Conservation (phyloP, 78 protist genomes). For the Anaeramoeba flamelloides region DNA sequence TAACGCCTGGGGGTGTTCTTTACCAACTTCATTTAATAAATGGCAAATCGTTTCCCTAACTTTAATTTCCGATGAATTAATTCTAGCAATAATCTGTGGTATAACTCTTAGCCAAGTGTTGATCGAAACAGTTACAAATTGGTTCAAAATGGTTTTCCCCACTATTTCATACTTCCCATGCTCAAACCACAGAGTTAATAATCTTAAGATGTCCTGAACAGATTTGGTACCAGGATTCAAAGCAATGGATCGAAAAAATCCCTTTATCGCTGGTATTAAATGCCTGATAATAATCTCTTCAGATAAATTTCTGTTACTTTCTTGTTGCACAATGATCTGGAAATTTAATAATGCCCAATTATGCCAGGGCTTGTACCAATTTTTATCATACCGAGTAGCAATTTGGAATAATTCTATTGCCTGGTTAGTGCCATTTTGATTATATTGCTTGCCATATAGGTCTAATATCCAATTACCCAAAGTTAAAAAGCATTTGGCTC, state of each 20-base stretch:
- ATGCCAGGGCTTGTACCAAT: constrained; percentile 89
- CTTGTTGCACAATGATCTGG: constrained; percentile 41
- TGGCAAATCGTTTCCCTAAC: too few species aligned
- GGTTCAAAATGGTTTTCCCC: not conserved
- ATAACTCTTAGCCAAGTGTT: constrained; percentile 88
- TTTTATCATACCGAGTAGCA: constrained; percentile 44
- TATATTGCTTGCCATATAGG: too few species aligned
- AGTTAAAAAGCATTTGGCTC: too few species aligned
- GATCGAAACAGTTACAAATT: constrained; percentile 5
- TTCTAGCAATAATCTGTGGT: constrained; percentile 74
- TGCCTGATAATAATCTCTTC: constrained; percentile 14
- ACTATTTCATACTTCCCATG: constrained; percentile 30
- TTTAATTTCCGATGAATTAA: too few species aligned
- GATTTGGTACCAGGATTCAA: constrained; percentile 19
- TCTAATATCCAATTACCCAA: too few species aligned
- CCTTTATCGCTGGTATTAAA: constrained; percentile 39
- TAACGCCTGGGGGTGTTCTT: constrained; percentile 92
- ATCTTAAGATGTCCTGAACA: constrained; percentile 67
- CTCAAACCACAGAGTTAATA: constrained; percentile 70
- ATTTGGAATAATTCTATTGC: constrained; percentile 24
- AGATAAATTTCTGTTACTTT: constrained; percentile 26
- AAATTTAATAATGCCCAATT: constrained; percentile 69
- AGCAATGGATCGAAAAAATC: constrained; percentile 69
- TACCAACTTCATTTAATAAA: too few species aligned
- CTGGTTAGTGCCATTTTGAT: too few species aligned